Evolutionary conservation across 1,139 yeast species (phyloP), one percentile per base, ranked within the genome.

Genomic region (Geotrichum phurueaensis): DNA sequence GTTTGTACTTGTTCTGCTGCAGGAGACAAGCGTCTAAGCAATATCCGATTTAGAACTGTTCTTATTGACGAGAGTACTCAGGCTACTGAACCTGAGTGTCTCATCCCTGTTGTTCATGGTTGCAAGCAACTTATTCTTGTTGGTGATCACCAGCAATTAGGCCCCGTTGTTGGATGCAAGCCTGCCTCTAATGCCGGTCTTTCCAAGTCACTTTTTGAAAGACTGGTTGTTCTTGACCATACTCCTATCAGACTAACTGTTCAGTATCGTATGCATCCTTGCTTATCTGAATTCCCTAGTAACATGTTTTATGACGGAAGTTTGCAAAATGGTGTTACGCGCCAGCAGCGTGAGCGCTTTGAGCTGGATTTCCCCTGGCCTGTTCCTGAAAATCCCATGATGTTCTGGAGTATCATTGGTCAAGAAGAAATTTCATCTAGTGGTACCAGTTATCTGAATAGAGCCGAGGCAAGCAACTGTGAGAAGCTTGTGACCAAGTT

Each of bases 1-100:
- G 90, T 97, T 75, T 82, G 91, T 72, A 92, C 98, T 0, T 91
- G 97, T 81, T 91, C 87, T 39, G 96, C 96, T 64, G 96, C 97
- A 3, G 96, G 92, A 54, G 96, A 89, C 72, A 74, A 67, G 58
- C 78, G 96, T 64, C 76, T 91, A 57, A 72, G 75, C 7, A 73
- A 75, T 3, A 69, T 80, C 65, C 78, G 81, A 56, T 91, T 91
- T 74, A 79, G 90, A 68, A 82, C 92, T 0, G 96, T 90, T 2
- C 78, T 92, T 63, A 87, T 92, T 62, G 98, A 92, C 75, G 98
- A 92, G 76, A 86, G 91, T 70, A 90, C 97, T 0, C 97, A 92
- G 74, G 95, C 97, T 0, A 83, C 94, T 1, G 98, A 92, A 72
- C 97, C 97, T 0, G 97, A 90, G 73, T 84, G 88, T 68, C 78